phyloP scores from a whole-genome alignment of 768 basidiomycete genomes.

The Candolleomyces eurysporus region DNA sequence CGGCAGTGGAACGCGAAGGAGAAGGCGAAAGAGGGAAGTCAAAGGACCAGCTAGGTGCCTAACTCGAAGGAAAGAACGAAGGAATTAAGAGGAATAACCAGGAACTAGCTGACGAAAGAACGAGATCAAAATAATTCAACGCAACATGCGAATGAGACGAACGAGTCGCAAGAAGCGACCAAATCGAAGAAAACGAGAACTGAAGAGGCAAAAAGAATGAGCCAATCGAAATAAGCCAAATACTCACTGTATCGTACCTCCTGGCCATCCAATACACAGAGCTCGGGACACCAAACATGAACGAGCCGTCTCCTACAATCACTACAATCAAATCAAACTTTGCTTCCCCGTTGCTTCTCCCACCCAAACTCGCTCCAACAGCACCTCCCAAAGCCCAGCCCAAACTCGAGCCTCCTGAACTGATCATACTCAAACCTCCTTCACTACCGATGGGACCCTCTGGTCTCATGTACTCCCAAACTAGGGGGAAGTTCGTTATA shows the following conservation, averaged over 20 bases:
- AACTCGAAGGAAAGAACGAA: too few relatives aligned
- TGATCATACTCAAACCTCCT: slow-evolving; percentile 48
- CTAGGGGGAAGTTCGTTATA: slow-evolving; percentile 51
- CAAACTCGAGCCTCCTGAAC: slow-evolving; percentile 63
- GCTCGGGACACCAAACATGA: slow-evolving; percentile 62
- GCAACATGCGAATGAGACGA: too few relatives aligned
- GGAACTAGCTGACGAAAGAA: too few relatives aligned
- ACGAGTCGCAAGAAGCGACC: too few relatives aligned
- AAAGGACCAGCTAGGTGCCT: too few relatives aligned
- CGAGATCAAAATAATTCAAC: too few relatives aligned
- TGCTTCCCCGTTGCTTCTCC: slow-evolving; percentile 7
- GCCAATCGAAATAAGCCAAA: too few relatives aligned
- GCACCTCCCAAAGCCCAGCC: slow-evolving; percentile 70
- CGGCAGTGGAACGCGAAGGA: background rate
- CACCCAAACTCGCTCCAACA: slow-evolving; percentile 55
- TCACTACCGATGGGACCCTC: slow-evolving; percentile 27
- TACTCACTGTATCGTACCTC: slow-evolving; percentile 58
- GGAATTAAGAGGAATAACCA: too few relatives aligned
- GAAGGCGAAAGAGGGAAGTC: too few relatives aligned
- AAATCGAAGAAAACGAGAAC: too few relatives aligned
- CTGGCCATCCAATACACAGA: slow-evolving; percentile 74
- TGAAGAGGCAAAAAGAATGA: too few relatives aligned
- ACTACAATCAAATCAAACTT: slow-evolving; percentile 52
- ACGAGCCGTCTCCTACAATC: slow-evolving; percentile 71
- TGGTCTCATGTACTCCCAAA: slow-evolving; percentile 60